Evolutionary conservation across 169 alveolate genomes (phyloP), one percentile per base, ranked within the genome.

Genomic region (Plasmodium sp.): DNA sequence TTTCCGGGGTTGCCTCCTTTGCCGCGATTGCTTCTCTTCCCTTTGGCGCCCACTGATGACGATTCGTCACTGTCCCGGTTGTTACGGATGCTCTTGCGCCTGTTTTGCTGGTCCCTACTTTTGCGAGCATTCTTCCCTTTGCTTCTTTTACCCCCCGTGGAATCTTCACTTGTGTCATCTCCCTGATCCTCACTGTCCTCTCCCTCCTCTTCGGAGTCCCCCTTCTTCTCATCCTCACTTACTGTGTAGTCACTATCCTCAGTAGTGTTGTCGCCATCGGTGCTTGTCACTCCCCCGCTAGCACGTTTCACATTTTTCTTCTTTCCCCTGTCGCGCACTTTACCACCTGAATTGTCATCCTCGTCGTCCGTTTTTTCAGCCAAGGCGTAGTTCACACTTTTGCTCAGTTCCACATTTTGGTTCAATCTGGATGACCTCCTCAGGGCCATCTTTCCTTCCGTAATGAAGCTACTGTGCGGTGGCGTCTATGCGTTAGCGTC

Each of bases 361-460:
- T 75, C 83, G 5, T 81, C 94, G 12, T 67, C 75, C 33, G 56
- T 12, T 41, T 88, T 58, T 39, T 88, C 91, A 36, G 18, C 54
- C 54, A 58, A 54, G 14, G 18, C 75, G 16, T 81, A 81, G 74
- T 48, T 88, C 71, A 58, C 48, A 62, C 36, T 80, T 80, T 80
- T 88, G 3, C 83, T 41, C 51, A 41, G 88, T 16, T 34, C 72
- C 33, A 27, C 39, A 84, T 73, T 72, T 43, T 88, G 94, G 75
- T 33, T 77, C 71, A 88, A 16, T 62, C 94, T 58, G 27, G 94
- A 39, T 58, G 94, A 88, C 33, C 94, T 58, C 22, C 94, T 72
- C 51, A 88, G 71, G 72, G 82, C 36, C 51, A 81, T 88, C 79
- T 88, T 62, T 39, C 82, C 71, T 34, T 88, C 85, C 94, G 80